Evolutionary conservation across 148 eudicot genomes (phyloP), one percentile per base, ranked within the genome.

Genomic region (Arbutus unedo): DNA sequence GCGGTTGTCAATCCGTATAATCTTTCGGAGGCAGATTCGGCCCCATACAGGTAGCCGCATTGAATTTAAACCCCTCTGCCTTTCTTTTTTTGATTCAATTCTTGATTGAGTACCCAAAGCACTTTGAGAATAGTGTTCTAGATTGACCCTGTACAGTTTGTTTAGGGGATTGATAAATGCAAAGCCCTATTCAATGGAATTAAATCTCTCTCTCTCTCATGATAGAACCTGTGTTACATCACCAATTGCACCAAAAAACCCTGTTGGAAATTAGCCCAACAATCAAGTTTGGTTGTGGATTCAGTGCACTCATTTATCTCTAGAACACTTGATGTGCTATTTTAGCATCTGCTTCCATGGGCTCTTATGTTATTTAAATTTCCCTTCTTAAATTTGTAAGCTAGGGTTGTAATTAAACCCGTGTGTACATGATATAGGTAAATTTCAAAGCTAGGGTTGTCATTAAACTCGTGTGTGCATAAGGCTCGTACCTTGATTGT

Each of bases 11-110:
- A 49, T 57, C 55, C 53, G 2, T 19, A 57, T 19, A 55, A 38
- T 50, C 53, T 56, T 57, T 3, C 45, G 41, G 60, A 59, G 18
- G 53, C 55, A 49, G n/a, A 15, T 49, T 23, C 8, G 4, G 43
- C 56, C 56, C 15, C 51, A n/a, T 75, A n/a, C 57, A 50, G 41
- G 78, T 75, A 75, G 57, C 56, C 49, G 57, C 78, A 75, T 75
- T 23, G 4, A 23, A 23, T 50, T 2, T 4, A 74, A 74, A 21
- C 31, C 18, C 16, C 49, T 50, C 14, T 51, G 79, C 62, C 62
- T 47, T 1, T n/a, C 15, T 73, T 73, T 5, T 5, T 73, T 73
- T 73, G 49, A 31, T 73, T 73, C 51, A 19, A 73, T 73, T 73
- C 53, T 3, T 18, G 76, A 18, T 72, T 72, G 15, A 72, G n/a